Percentiles rank a stretch among this genome's conserved stretches.
Evolutionary conservation across 2,329 filamentous ascomycete genomes (phyloP).

Genomic region (Alternaria ethzedia): DNA sequence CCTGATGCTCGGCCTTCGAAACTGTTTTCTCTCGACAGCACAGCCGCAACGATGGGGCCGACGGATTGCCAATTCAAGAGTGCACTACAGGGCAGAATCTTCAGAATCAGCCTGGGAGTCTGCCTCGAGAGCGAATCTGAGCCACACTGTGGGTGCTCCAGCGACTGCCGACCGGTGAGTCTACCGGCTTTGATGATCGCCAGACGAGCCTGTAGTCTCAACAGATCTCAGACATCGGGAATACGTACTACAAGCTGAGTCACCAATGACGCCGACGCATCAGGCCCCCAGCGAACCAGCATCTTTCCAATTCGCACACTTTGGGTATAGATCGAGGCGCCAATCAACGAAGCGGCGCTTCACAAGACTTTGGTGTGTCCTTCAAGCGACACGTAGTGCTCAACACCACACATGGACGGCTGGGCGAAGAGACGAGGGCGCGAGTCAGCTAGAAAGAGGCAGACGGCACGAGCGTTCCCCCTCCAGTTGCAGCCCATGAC

Average conservation of each 20-base stretch:
- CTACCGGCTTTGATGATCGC: background rate
- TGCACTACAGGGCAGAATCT: background rate
- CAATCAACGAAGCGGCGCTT: background rate
- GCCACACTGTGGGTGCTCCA: background rate
- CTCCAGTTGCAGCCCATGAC: background rate
- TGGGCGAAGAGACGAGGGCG: background rate
- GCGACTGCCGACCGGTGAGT: background rate
- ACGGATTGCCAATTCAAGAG: background rate
- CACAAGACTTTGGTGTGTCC: background rate
- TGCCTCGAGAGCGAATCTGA: background rate
- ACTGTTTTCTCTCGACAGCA: background rate
- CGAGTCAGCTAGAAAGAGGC: background rate
- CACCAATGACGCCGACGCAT: background rate
- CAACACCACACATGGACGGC: background rate
- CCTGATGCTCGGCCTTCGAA: background rate
- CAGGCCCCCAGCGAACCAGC: background rate
- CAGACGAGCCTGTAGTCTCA: background rate
- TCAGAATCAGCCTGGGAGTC: background rate
- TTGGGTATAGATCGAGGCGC: background rate
- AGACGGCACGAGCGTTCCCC: background rate
- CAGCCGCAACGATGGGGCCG: background rate
- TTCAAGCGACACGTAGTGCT: background rate
- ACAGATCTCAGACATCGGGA: background rate
- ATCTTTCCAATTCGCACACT: background rate
- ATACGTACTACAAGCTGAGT: background rate